A percentile compares a stretch with the other conserved stretches of the same genome.
These are phyloP conservation scores for Yarrowia sp. DNA, from an alignment of 805 yeast genomes.

Conservation along the genomic window DNA sequence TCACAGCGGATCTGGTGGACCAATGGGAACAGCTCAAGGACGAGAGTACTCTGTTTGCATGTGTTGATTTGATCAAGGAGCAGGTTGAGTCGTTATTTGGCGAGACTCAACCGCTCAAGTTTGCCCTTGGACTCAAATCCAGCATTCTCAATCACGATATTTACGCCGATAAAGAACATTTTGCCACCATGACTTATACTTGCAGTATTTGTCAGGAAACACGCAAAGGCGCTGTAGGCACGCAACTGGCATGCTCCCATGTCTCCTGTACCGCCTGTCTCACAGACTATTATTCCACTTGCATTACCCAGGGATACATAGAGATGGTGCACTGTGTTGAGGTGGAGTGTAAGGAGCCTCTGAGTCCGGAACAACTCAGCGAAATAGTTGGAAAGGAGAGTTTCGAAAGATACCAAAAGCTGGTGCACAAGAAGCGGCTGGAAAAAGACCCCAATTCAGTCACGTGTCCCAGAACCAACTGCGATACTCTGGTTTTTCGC, in stretches of 20 bases:
- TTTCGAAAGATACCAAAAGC: background rate
- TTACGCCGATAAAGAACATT: background rate
- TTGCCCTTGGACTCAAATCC: background rate
- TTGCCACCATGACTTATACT: background rate
- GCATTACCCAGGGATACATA: slow-evolving; percentile 27
- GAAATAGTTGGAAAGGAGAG: background rate
- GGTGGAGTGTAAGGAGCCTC: slow-evolving; percentile 23
- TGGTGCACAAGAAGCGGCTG: background rate
- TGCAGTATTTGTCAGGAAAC: slow-evolving; percentile 26
- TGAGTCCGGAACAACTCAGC: background rate
- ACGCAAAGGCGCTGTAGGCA: background rate
- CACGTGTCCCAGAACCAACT: slow-evolving; percentile 1
- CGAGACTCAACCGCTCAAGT: background rate
- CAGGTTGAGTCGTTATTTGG: background rate
- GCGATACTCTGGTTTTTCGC: slow-evolving; percentile 15
- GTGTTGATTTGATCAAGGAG: slow-evolving; percentile 8
- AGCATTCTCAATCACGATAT: background rate
- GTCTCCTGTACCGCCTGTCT: slow-evolving; percentile 23
- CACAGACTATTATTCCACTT: slow-evolving; percentile 3
- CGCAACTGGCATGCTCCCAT: slow-evolving; percentile 6
- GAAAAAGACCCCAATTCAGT: slow-evolving; percentile 17
- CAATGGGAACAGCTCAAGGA: slow-evolving; percentile 9
- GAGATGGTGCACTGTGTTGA: slow-evolving; percentile 28
- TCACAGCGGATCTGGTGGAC: background rate
- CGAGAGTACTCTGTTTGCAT: slow-evolving; percentile 17